Evolutionary conservation across 352 stramenopile genomes (phyloP).

Genomic region (Phytophthora palmivora): DNA sequence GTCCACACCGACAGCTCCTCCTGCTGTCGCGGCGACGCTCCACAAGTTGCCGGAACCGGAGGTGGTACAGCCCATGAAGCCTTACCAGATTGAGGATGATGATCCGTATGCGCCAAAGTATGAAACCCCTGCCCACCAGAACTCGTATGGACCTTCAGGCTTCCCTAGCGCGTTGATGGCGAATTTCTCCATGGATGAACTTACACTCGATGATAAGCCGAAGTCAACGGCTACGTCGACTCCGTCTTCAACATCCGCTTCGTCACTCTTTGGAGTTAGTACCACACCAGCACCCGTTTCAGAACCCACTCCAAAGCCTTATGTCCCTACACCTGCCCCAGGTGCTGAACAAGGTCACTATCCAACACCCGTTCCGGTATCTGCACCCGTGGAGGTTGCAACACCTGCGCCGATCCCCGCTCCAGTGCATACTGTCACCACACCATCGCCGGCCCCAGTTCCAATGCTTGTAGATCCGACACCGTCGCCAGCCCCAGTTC

Average conservation of each 20-base stretch:
- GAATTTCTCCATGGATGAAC: conserved; percentile 60
- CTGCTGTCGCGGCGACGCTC: conserved; percentile 13
- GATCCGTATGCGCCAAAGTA: conserved; percentile 37
- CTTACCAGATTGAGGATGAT: conserved; percentile 45
- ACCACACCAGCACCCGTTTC: conserved; percentile 13
- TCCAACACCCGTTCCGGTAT: conserved; percentile 13
- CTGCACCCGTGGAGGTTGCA: conserved; percentile 7
- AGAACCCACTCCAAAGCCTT: conserved; percentile 11
- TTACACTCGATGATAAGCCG: conserved; percentile 38
- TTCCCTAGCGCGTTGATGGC: conserved; percentile 46
- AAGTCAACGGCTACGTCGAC: conserved; percentile 21
- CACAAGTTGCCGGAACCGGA: conserved; percentile 37
- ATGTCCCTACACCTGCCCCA: conserved; percentile 13
- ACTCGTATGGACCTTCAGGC: conserved; percentile 25
- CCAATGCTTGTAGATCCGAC: conserved; percentile 2
- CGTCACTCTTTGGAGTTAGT: conserved; percentile 40
- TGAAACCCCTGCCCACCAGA: conserved; percentile 9
- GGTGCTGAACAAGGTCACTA: conserved; percentile 10
- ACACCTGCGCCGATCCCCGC: conserved; percentile 1
- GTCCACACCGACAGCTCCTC: background rate
- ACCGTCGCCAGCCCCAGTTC: conserved; percentile 2
- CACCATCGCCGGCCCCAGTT: background rate
- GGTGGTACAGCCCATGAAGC: conserved; percentile 41
- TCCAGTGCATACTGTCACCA: background rate
- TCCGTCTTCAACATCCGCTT: conserved; percentile 24